Evolutionary conservation across 192 early-diverging fungal species (phyloP).

Genomic region (Coemansia sp.): DNA sequence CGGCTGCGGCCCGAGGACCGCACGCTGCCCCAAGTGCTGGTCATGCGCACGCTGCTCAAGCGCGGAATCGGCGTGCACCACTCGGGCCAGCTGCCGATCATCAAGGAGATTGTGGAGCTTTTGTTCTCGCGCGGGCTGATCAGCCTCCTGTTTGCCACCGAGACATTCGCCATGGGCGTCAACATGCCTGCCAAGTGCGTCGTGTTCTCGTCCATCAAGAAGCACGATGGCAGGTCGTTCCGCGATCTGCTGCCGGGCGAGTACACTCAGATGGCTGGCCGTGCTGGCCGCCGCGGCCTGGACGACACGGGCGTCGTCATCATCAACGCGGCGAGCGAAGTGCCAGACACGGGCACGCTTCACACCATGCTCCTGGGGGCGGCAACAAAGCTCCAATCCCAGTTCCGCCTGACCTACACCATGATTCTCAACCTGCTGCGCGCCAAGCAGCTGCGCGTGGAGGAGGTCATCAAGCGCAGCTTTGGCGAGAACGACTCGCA

Average conservation of each 20-base stretch:
- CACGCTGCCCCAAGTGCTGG: conserved; percentile 85
- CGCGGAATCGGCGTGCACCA: conserved; percentile 98
- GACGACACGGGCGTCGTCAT: conserved; percentile 93
- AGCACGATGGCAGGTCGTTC: conserved; percentile 92
- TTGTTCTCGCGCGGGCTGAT: conserved; percentile 90
- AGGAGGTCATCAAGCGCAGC: conserved; percentile 98
- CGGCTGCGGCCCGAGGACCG: conserved; percentile 84
- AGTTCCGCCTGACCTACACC: conserved; percentile 96
- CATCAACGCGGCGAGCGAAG: conserved; percentile 66
- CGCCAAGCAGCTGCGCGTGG: conserved; percentile 92
- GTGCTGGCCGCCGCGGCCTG: conserved; percentile 93
- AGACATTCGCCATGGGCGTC: conserved; percentile 99
- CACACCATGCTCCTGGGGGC: conserved; percentile 83
- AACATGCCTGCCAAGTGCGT: conserved; percentile 96
- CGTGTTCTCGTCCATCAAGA: conserved; percentile 88
- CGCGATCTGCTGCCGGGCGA: conserved; percentile 91
- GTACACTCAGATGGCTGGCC: conserved; percentile 99
- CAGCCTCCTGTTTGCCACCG: conserved; percentile 94
- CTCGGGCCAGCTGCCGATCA: conserved; percentile 92
- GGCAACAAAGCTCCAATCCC: conserved; percentile 89
- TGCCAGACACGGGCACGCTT: conserved; percentile 65
- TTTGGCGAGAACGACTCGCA: conserved; percentile 94
- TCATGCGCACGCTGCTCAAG: conserved; percentile 79
- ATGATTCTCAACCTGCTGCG: conserved; percentile 98
- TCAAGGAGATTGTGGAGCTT: conserved; percentile 99